Evolutionary conservation across 2,329 filamentous ascomycete species (phyloP).

Genomic region (Claviceps spartinae): DNA sequence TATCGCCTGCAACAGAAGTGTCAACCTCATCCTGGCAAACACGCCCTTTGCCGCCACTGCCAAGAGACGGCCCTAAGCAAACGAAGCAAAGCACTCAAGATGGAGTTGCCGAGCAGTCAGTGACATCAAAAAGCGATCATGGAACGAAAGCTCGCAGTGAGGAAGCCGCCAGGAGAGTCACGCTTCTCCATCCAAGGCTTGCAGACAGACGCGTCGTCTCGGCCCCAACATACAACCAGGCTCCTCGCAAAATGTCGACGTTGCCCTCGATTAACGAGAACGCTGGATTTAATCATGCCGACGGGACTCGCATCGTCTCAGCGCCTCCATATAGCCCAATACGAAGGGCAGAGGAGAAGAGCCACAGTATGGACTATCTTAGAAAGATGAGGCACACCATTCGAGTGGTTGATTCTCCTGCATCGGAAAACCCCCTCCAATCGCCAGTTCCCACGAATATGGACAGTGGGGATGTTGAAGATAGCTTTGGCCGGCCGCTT

Average conservation of each 20-base stretch:
- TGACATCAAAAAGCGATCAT: conserved; percentile 14
- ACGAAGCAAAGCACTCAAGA: conserved; percentile 9
- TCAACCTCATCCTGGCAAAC: conserved; percentile 28
- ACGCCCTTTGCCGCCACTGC: conserved; percentile 38
- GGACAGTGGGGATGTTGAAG: conserved; percentile 23
- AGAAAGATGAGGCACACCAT: conserved; percentile 37
- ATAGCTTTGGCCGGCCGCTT: conserved; percentile 10
- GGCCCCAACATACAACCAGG: conserved; percentile 33
- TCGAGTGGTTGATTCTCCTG: conserved; percentile 39
- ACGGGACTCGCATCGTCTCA: conserved; percentile 33
- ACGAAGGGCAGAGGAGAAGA: conserved; percentile 18
- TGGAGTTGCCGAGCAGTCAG: conserved; percentile 11
- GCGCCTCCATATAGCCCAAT: conserved; percentile 27
- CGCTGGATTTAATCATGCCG: conserved; percentile 12
- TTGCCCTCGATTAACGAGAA: conserved; percentile 38
- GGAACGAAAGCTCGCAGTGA: conserved; percentile 10
- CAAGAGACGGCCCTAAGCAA: conserved; percentile 16
- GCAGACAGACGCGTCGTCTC: conserved; percentile 35
- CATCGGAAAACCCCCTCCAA: conserved; percentile 19
- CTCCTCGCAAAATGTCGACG: conserved; percentile 22
- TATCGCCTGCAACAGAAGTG: conserved; percentile 16
- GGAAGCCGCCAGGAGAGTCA: conserved; percentile 16
- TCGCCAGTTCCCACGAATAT: conserved; percentile 27
- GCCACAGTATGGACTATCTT: conserved; percentile 29
- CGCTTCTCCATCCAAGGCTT: conserved; percentile 20